phyloP scores from a whole-genome alignment of 1,139 yeast species.

The Blastobotrys apis region DNA sequence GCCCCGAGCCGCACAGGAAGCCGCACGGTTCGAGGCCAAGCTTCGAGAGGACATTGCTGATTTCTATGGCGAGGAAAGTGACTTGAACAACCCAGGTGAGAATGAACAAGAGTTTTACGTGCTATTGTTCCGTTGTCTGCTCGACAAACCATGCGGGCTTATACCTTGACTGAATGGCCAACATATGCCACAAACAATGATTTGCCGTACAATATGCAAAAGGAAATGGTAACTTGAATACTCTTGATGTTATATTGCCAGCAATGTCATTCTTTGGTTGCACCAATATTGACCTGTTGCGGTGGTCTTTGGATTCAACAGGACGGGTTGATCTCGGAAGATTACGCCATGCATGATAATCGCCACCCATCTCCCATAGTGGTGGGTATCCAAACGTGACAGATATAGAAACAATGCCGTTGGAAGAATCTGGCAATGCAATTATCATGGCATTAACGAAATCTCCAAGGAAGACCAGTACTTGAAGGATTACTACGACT shows the following conservation, averaged over 20 bases:
- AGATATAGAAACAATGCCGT: constrained; percentile 11
- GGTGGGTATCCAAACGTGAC: constrained; percentile 4
- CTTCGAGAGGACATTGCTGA: constrained; percentile 6
- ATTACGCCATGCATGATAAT: constrained; percentile 12
- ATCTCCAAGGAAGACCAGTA: constrained; percentile 1
- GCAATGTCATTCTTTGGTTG: constrained; percentile 10
- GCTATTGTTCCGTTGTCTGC: constrained; percentile 10
- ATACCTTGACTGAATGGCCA: not conserved
- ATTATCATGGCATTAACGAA: constrained; percentile 6
- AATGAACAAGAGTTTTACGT: constrained; percentile 9
- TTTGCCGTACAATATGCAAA: constrained; percentile 8
- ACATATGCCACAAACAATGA: not conserved
- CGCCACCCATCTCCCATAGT: constrained; percentile 11
- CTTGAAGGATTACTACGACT: constrained; percentile 6
- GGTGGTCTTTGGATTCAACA: constrained; percentile 7
- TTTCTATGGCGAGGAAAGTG: constrained; percentile 3
- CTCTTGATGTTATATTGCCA: constrained; percentile 14
- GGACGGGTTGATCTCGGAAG: constrained; percentile 4
- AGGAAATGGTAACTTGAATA: constrained; percentile 14
- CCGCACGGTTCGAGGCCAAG: constrained; percentile 1
- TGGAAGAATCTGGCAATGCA: constrained; percentile 10
- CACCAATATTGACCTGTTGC: constrained; percentile 4
- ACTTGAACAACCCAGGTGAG: constrained; percentile 8
- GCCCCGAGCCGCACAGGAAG: not conserved
- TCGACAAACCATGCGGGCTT: constrained; percentile 10